Evolutionary conservation across 345 rosid species (phyloP).

Genomic region (Turritis glabra): DNA sequence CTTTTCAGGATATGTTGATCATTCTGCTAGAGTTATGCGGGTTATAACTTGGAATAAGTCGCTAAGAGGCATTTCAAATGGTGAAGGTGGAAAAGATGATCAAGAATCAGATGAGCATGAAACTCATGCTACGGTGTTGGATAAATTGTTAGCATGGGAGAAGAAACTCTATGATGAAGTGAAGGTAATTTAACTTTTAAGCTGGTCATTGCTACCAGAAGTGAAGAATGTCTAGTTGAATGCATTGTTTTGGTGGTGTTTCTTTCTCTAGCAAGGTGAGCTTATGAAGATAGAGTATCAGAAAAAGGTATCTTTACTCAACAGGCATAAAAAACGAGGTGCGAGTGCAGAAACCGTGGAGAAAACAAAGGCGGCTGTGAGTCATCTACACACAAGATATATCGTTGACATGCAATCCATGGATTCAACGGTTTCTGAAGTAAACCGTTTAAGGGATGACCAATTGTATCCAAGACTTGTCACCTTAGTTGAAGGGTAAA

Average conservation of each 20-base stretch:
- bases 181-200: constrained; percentile 52
- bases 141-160: constrained; percentile 96
- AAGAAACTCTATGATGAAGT: constrained; percentile 97
- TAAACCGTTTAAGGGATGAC: constrained; percentile 79
- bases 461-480: constrained; percentile 86
- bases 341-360: constrained; percentile 79
- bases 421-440: constrained; percentile 94
- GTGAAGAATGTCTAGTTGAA: background rate
- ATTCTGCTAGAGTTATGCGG: constrained; percentile 91
- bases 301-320: constrained; percentile 69
- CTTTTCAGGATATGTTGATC: constrained; percentile 57
- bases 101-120: constrained; percentile 72
- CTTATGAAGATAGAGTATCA: constrained; percentile 93
- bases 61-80: constrained; percentile 56
- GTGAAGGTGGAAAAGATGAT: constrained; percentile 68
- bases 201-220: background rate
- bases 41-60: constrained; percentile 96
- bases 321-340: constrained; percentile 79
- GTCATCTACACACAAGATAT: constrained; percentile 88
- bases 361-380: constrained; percentile 90
- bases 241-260: constrained; percentile 11
- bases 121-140: constrained; percentile 90
- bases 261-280: constrained; percentile 75
- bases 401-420: constrained; percentile 98
- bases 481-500: constrained; percentile 75